Evolutionary conservation across 192 early-diverging fungal species (phyloP), one percentile per base, ranked within the genome.

Genomic region (Backusella parvicylindrica): DNA sequence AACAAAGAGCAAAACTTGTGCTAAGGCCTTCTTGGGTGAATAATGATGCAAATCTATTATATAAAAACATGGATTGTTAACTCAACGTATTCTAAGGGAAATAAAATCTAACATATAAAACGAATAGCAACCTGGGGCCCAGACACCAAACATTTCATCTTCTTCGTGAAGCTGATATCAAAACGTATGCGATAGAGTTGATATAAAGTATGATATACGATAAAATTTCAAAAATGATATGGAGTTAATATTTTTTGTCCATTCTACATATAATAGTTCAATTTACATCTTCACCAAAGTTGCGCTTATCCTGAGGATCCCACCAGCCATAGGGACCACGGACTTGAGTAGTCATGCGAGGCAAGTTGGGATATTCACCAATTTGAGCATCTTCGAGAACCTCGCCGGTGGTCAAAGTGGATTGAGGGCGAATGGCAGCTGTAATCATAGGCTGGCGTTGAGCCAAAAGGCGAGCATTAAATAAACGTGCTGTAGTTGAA

Each of bases 311-410:
- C 84, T 93, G 92, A 70, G 83, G 80, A 83, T 93, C 90, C 86
- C 84, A 86, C 87, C 89, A 93, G 49, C 90, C 92, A 63, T 76
- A 83, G 50, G 86, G 88, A 70, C 87, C 84, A 76, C 90, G 86
- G 37, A 81, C 82, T 76, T 93, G 88, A 32, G 85, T 77, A 75
- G 85, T 89, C 79, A 81, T 73, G 47, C 87, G 88, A 37, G 90
- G 91, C 80, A 93, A 70, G 77, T 92, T 92, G 70, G 92, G 92
- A 70, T 93, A 93, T 50, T 90, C 87, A 50, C 92, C 92, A 68
- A 92, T 92, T 81, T 92, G 92, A 31, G 92, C 90, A 49, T 94
- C 91, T 11, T 83, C 77, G 12, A 67, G 26, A 1, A 64, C 28
- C 35, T 79, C 67, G 35, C 77, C 75, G 18, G 75, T 72, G 38